phyloP scores from a whole-genome alignment of 352 stramenopile species.

The Halophytophthora polymorphica region DNA sequence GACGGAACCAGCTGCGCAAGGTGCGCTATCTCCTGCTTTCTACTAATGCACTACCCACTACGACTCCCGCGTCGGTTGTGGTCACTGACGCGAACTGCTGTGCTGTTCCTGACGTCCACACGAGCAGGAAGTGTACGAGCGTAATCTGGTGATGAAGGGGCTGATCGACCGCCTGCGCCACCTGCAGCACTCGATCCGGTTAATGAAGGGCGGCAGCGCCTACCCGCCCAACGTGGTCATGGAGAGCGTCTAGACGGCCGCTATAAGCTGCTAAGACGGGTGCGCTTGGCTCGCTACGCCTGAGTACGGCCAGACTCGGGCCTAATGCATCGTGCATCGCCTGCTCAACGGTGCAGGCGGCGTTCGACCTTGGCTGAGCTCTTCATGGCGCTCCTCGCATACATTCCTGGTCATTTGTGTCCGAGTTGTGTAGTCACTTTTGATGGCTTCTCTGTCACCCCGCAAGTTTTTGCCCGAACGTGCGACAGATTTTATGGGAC shows the following conservation, averaged over 20 bases:
- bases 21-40: slow-evolving; percentile 16
- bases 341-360: background rate
- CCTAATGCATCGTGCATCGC: too few species aligned
- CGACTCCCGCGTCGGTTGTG: background rate
- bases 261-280: too few species aligned
- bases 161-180: slow-evolving; percentile 77
- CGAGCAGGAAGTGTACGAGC: slow-evolving; percentile 75
- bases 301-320: too few species aligned
- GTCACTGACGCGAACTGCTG: background rate
- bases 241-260: slow-evolving; percentile 59
- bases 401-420: too few species aligned
- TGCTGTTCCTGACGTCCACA: background rate
- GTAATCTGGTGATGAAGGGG: slow-evolving; percentile 84
- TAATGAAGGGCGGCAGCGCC: slow-evolving; percentile 67
- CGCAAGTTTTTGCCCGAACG: too few species aligned
- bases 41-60: background rate
- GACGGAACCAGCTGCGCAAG: slow-evolving; percentile 67
- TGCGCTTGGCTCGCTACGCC: background rate
- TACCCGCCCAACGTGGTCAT: slow-evolving; percentile 64
- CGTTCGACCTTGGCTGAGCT: too few species aligned
- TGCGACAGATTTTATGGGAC: too few species aligned
- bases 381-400: too few species aligned
- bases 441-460: too few species aligned
- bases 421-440: too few species aligned
- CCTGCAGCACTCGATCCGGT: slow-evolving; percentile 69